Percentiles rank a stretch among this genome's conserved stretches.
phyloP scores from a whole-genome alignment of 2,329 filamentous ascomycete genomes.

The Exophiala aquamarina region DNA sequence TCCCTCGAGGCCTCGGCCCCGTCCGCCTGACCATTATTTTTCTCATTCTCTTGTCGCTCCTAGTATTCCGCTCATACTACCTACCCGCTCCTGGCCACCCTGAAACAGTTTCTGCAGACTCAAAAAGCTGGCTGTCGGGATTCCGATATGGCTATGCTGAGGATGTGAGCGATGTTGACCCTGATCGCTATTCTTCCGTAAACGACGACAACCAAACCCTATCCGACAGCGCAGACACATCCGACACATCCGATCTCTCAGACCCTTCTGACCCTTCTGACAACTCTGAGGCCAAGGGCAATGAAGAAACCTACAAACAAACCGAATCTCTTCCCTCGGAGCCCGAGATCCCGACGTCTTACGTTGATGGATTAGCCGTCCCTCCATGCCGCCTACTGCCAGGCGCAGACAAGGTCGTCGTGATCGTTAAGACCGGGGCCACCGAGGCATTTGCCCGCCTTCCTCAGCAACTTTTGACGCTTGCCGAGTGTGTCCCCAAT shows the following conservation, averaged over 20 bases:
- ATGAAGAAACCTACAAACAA: no score
- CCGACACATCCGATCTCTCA: no score
- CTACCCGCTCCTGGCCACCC: slow-evolving; percentile 9
- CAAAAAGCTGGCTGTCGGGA: slow-evolving; percentile 8
- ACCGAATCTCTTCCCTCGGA: no score
- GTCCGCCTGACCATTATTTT: slow-evolving; percentile 16
- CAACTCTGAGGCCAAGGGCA: no score
- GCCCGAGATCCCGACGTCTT: no score
- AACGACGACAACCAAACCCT: background rate
- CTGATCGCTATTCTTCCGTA: slow-evolving; percentile 1
- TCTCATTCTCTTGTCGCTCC: slow-evolving; percentile 11
- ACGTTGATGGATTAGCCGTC: background rate
- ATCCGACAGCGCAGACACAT: background rate
- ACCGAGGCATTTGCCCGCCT: slow-evolving; percentile 54
- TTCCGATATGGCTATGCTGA: background rate
- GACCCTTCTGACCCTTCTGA: no score
- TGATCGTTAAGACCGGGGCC: slow-evolving; percentile 60
- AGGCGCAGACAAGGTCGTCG: slow-evolving; percentile 25
- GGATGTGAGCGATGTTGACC: slow-evolving; percentile 11
- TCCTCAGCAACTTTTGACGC: slow-evolving; percentile 56
- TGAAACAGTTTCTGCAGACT: background rate
- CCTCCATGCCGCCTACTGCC: slow-evolving; percentile 20
- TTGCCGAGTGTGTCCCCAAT: slow-evolving; percentile 50
- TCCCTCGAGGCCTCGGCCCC: slow-evolving; percentile 18
- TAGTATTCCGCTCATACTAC: slow-evolving; percentile 20